Evolutionary conservation across 2,329 filamentous ascomycete genomes (phyloP).

Genomic region (Venturia nashicola): DNA sequence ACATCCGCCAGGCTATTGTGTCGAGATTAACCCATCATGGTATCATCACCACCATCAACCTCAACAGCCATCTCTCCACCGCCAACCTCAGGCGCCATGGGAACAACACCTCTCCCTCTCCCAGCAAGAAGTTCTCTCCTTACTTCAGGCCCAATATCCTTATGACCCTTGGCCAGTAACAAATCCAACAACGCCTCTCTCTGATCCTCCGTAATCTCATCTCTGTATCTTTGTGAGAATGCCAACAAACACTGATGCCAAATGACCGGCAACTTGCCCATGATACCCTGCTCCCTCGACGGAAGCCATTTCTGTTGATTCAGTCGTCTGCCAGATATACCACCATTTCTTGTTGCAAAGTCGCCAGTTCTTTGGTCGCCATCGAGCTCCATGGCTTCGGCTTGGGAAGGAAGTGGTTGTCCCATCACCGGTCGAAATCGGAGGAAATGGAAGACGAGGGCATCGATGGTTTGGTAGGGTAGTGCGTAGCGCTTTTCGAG

Average conservation of each 20-base stretch:
- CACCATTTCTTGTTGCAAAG: constrained; percentile 17
- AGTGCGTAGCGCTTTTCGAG: constrained; percentile 96
- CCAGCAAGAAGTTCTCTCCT: constrained; percentile 79
- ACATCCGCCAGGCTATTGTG: neutral
- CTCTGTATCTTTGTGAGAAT: constrained; percentile 88
- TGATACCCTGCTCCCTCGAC: constrained; percentile 24
- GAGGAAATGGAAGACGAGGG: constrained; percentile 91
- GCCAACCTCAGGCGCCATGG: constrained; percentile 20
- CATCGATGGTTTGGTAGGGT: constrained; percentile 87
- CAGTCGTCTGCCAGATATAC: constrained; percentile 19
- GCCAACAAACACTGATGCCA: constrained; percentile 92
- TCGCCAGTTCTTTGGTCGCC: constrained; percentile 41
- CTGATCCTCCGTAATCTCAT: constrained; percentile 93
- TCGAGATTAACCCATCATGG: constrained; percentile 43
- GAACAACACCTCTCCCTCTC: constrained; percentile 54
- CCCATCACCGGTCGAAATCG: constrained; percentile 54
- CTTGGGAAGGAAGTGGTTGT: neutral
- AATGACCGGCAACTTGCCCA: constrained; percentile 68
- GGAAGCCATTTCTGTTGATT: constrained; percentile 11
- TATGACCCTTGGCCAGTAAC: constrained; percentile 72
- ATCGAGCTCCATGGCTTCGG: constrained; percentile 20
- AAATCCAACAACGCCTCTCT: constrained; percentile 82
- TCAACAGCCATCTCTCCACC: constrained; percentile 40
- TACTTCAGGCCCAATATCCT: constrained; percentile 81
- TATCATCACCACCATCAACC: constrained; percentile 70